A percentile compares a stretch with the other conserved stretches of the same genome.
Evolutionary conservation across 441 rosid species (phyloP).

Genomic region (Hura crepitans): DNA sequence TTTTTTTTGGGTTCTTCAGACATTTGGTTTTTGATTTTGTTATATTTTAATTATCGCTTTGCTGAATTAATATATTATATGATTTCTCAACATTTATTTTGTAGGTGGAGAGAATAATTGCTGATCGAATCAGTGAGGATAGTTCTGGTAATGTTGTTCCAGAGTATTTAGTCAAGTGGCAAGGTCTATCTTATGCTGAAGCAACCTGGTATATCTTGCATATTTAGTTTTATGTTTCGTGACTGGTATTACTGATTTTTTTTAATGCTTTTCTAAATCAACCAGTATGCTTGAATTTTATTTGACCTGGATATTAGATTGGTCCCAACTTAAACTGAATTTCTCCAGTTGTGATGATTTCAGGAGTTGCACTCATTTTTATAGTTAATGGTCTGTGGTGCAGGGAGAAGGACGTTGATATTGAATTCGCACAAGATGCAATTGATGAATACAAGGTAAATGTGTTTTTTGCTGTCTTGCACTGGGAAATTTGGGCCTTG

Average conservation of each 20-base stretch:
- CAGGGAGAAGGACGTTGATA: conserved; percentile 97
- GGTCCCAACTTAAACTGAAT: background rate
- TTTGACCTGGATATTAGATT: background rate
- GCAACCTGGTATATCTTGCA: conserved; percentile 82
- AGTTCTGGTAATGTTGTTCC: conserved; percentile 67
- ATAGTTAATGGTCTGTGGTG: conserved; percentile 24
- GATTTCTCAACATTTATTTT: conserved; percentile 28
- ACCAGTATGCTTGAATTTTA: background rate
- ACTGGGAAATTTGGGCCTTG: background rate
- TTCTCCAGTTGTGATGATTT: background rate
- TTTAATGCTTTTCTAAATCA: conserved; percentile 6
- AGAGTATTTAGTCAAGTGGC: conserved; percentile 99
- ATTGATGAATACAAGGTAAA: conserved; percentile 95
- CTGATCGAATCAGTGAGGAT: conserved; percentile 83
- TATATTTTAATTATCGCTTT: conserved; percentile 7
- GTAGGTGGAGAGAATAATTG: conserved; percentile 91
- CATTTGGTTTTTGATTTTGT: too few relatives aligned
- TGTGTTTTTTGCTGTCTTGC: too few relatives aligned
- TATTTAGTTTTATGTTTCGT: too few relatives aligned
- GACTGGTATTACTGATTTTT: too few relatives aligned
- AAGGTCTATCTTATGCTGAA: conserved; percentile 99
- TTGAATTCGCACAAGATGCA: conserved; percentile 87
- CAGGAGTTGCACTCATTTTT: conserved; percentile 12
- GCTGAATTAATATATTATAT: conserved; percentile 15
- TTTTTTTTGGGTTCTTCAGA: too few relatives aligned